Base-by-base conservation (phyloP, 1,139 yeast genomes). In the Pichia sp. region DNA sequence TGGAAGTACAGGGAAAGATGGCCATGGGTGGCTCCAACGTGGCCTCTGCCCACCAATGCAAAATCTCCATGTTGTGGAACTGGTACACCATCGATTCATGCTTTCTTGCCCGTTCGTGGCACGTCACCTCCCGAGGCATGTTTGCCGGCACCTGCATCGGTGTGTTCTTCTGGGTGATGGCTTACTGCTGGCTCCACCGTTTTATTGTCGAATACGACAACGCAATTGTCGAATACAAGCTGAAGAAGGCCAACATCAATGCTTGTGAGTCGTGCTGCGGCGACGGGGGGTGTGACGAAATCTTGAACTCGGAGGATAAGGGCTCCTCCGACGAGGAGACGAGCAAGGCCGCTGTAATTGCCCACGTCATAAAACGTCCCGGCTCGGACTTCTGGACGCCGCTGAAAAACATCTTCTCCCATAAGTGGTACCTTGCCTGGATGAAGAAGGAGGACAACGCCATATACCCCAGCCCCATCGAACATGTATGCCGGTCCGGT, bases 131-230 rank as follows among this genome's bases (percentile, higher is more conserved):
- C 1, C 71, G 70, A 49, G 85, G 84, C 2, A 81, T 75, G 70
- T 84, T 85, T 73, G 90, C 87, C 4, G 90, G 89, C 8, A 75
- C 87, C 0, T 85, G 90, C 68, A 73, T 85, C 42, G 90, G 89
- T 12, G 80, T 83, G 4, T 79, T 84, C 63, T 71, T 78, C 44
- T 69, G 85, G 61, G 84, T 81, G 4, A 67, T 84, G 48, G 76
- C 79, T 7, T 73, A 83, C 10, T 85, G 83, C 64, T 77, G 84
- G 79, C 68, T 83, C 50, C 79, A 80, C 60, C 72, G 89, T 40
- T 67, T 79, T 47, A 73, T 78, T 49, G 74, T 85, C 50, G 89
- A 83, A 63, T 81, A 79, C 58, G 85, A 80, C 63, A 63, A 70
- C 27, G 70, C 73, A 33, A 64, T 79, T 24, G 68, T 73, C 5